Conservation (phyloP, 306 rosid species). For the Vigna unguiculata region DNA sequence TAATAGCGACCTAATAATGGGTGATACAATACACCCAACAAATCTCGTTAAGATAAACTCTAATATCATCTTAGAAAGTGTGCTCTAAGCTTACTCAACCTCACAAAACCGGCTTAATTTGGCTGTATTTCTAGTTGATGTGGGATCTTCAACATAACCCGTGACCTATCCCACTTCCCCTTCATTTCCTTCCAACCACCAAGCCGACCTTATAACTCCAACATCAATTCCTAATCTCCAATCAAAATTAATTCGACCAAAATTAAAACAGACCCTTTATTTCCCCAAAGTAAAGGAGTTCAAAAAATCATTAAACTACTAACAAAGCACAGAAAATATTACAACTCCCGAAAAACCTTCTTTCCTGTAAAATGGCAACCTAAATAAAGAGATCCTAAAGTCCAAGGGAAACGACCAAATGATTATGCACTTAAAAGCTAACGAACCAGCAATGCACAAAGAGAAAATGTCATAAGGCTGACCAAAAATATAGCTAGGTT, state of each 20-base stretch:
- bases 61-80: no score
- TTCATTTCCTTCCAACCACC: no score
- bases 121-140: no score
- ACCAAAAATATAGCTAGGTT: background rate
- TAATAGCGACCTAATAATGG: no score
- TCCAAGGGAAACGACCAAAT: constrained; percentile 8
- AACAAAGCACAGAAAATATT: constrained; percentile 11
- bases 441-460: constrained; percentile 21
- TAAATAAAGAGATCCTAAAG: background rate
- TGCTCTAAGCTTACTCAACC: no score
- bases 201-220: background rate
- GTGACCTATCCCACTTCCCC: no score
- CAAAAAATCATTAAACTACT: background rate
- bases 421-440: constrained; percentile 7
- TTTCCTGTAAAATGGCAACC: background rate
- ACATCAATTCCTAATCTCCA: background rate
- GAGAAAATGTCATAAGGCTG: background rate
- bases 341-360: background rate
- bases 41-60: no score
- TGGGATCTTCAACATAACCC: no score
- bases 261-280: background rate
- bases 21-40: no score
- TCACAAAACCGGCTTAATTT: no score
- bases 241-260: background rate
- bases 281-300: constrained; percentile 3